phyloP scores from a whole-genome alignment of 495 filamentous ascomycete genomes.

The Penicillium egyptiacum region DNA sequence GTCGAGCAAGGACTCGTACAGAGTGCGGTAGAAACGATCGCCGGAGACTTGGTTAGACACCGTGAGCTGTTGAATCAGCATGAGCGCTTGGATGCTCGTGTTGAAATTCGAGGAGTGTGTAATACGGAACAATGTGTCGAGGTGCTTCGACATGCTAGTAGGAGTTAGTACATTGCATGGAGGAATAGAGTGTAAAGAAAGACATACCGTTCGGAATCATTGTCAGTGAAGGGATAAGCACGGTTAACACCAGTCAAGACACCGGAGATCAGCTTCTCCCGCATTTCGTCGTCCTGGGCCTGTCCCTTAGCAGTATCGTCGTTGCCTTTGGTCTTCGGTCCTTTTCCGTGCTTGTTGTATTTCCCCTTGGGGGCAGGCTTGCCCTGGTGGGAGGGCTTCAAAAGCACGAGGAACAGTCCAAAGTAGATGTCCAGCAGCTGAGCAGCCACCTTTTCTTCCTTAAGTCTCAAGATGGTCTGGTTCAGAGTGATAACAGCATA shows the following conservation, averaged over 20 bases:
- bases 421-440: constrained; percentile 89
- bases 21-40: constrained; percentile 89
- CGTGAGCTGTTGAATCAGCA: constrained; percentile 92
- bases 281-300: constrained; percentile 62
- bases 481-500: constrained; percentile 96
- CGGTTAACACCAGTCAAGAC: constrained; percentile 93
- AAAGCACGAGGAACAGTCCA: constrained; percentile 69
- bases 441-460: constrained; percentile 78
- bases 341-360: constrained; percentile 29
- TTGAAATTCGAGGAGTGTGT: constrained; percentile 99
- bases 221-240: constrained; percentile 86
- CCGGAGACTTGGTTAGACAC: constrained; percentile 70
- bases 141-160: constrained; percentile 71
- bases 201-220: constrained; percentile 69
- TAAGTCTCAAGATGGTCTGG: constrained; percentile 84
- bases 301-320: constrained; percentile 23
- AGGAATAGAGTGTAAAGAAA: not conserved
- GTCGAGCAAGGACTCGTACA: constrained; percentile 94
- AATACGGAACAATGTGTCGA: constrained; percentile 90
- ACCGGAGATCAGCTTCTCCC: constrained; percentile 86
- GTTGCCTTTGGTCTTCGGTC: constrained; percentile 6
- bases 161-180: constrained; percentile 20
- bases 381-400: constrained; percentile 58
- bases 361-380: constrained; percentile 35
- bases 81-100: constrained; percentile 92